phyloP scores from a whole-genome alignment of 2,329 filamentous ascomycete species.

The Colletotrichum viniferum region DNA sequence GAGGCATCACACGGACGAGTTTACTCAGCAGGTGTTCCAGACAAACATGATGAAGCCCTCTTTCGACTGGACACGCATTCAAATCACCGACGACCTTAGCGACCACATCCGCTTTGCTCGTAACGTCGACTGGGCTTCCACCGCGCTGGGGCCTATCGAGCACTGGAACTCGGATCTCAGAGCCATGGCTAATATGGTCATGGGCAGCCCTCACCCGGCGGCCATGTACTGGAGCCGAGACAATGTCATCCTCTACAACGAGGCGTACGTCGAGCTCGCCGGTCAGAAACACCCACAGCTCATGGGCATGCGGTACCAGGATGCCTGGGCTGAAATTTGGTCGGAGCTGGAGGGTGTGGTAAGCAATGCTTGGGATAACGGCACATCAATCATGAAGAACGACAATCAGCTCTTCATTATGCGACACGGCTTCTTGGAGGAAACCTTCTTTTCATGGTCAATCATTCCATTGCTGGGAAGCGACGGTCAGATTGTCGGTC shows the following conservation, averaged over 20 bases:
- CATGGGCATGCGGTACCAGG: slow-evolving; percentile 74
- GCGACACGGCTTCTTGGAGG: slow-evolving; percentile 73
- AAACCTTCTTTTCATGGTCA: slow-evolving; percentile 84
- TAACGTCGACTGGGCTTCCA: slow-evolving; percentile 74
- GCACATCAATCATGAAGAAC: slow-evolving; percentile 83
- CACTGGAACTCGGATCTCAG: slow-evolving; percentile 72
- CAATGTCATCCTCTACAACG: slow-evolving; percentile 72
- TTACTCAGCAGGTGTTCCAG: slow-evolving; percentile 45
- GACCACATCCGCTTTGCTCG: slow-evolving; percentile 76
- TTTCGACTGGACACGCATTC: slow-evolving; percentile 83
- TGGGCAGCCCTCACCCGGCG: slow-evolving; percentile 77
- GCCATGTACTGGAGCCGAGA: slow-evolving; percentile 83
- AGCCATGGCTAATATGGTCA: slow-evolving; percentile 81
- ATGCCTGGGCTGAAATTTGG: slow-evolving; percentile 79
- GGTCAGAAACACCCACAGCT: slow-evolving; percentile 77
- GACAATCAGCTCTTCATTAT: slow-evolving; percentile 78
- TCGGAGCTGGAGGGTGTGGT: slow-evolving; percentile 72
- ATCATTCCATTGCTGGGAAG: slow-evolving; percentile 78
- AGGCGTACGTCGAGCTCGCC: slow-evolving; percentile 72
- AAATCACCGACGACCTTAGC: slow-evolving; percentile 66
- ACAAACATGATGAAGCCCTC: slow-evolving; percentile 49
- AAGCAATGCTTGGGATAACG: slow-evolving; percentile 67
- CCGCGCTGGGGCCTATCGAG: slow-evolving; percentile 76
- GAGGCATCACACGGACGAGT: slow-evolving; percentile 43
- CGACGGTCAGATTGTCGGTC: slow-evolving; percentile 74